These are phyloP conservation scores for Colletotrichum musicola DNA, from an alignment of 2,329 filamentous ascomycete species.

Conservation along the genomic window DNA sequence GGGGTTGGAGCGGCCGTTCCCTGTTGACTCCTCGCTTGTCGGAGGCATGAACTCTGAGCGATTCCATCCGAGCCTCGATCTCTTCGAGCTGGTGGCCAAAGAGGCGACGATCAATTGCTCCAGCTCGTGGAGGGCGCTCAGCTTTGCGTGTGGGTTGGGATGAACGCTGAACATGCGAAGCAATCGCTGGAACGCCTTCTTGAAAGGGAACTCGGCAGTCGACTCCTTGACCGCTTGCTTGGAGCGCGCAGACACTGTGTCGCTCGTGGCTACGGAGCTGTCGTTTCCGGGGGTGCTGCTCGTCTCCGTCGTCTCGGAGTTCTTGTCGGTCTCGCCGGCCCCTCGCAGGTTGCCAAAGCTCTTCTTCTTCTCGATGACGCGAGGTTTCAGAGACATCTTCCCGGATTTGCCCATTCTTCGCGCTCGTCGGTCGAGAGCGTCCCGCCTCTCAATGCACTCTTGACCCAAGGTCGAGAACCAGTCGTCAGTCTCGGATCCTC, in stretches of 20 bases:
- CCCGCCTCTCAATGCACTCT: conserved; percentile 73
- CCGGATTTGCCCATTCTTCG: conserved; percentile 55
- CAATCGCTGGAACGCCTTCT: conserved; percentile 81
- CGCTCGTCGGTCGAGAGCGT: conserved; percentile 64
- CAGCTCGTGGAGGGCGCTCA: conserved; percentile 85
- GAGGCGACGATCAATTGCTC: conserved; percentile 85
- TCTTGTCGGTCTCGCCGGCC: conserved; percentile 57
- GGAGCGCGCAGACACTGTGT: conserved; percentile 51
- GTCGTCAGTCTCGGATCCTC: conserved; percentile 90
- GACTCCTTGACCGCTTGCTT: conserved; percentile 49
- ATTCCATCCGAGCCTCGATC: conserved; percentile 48
- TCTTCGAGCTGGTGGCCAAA: conserved; percentile 49
- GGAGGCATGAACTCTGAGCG: conserved; percentile 50
- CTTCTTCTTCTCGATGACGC: conserved; percentile 73
- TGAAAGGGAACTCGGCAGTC: conserved; percentile 79
- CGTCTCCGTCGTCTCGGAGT: conserved; percentile 54
- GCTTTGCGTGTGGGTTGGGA: conserved; percentile 87
- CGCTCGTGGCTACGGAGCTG: conserved; percentile 52
- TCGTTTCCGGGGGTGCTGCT: conserved; percentile 56
- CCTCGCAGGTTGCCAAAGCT: conserved; percentile 75
- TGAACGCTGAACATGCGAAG: conserved; percentile 90
- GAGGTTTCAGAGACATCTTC: conserved; percentile 60
- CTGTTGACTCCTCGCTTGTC: conserved; percentile 49
- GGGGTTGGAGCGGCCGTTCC: conserved; percentile 55
- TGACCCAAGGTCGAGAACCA: conserved; percentile 83